phyloP scores from a whole-genome alignment of 1,139 yeast genomes.

The Zygotorulaspora mrakii region DNA sequence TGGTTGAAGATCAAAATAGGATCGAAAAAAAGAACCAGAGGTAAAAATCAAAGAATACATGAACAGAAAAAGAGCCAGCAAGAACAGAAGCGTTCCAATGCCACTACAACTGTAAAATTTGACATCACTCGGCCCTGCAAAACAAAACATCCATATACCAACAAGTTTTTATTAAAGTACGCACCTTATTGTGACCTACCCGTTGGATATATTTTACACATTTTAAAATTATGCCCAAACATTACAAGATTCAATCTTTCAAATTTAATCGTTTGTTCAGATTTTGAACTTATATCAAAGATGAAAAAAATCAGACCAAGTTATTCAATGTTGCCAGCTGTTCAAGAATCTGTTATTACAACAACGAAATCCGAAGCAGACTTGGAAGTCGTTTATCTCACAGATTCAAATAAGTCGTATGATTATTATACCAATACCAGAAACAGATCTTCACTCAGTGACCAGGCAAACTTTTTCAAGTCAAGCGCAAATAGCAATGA shows the following conservation, averaged over 20 bases:
- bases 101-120: slow-evolving; percentile 7
- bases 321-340: slow-evolving; percentile 24
- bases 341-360: slow-evolving; percentile 17
- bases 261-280: slow-evolving; percentile 54
- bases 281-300: slow-evolving; percentile 46
- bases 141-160: slow-evolving; percentile 54
- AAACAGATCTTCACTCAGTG: slow-evolving; percentile 9
- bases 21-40: slow-evolving; percentile 3
- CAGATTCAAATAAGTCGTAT: slow-evolving; percentile 32
- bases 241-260: slow-evolving; percentile 49
- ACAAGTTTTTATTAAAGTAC: slow-evolving; percentile 53
- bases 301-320: slow-evolving; percentile 18
- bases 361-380: slow-evolving; percentile 16
- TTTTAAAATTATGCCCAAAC: slow-evolving; percentile 58
- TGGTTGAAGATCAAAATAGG: slow-evolving; percentile 12
- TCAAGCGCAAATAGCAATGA: slow-evolving; percentile 13
- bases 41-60: slow-evolving; percentile 5
- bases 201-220: slow-evolving; percentile 59
- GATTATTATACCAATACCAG: slow-evolving; percentile 20
- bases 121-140: slow-evolving; percentile 6
- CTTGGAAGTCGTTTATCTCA: slow-evolving; percentile 26
- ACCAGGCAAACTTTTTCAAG: slow-evolving; percentile 13
- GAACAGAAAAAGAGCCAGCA: slow-evolving; percentile 1
- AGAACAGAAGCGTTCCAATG: slow-evolving; percentile 3
- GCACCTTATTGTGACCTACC: slow-evolving; percentile 64